phyloP scores from a whole-genome alignment of 1,139 yeast genomes.

The Diutina scorzettiae region DNA sequence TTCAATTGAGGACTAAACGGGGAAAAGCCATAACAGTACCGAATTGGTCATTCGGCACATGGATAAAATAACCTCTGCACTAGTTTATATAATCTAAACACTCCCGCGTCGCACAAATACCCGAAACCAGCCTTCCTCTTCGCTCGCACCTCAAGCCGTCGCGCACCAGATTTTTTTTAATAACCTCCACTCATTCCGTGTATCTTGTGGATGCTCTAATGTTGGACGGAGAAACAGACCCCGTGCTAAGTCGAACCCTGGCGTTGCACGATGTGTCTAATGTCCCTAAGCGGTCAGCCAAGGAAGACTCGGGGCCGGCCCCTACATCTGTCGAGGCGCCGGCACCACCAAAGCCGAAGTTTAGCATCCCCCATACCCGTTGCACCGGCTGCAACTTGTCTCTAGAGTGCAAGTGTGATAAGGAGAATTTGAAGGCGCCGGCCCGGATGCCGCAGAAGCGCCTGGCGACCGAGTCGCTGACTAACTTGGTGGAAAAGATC shows the following conservation, averaged over 20 bases:
- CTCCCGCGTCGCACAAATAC: no score
- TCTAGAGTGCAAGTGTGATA: slow-evolving; percentile 3
- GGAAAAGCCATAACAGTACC: no score
- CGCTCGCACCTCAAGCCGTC: no score
- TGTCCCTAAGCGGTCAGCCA: slow-evolving; percentile 3
- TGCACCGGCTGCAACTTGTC: slow-evolving; percentile 4
- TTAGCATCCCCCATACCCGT: slow-evolving; percentile 4
- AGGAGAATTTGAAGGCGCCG: slow-evolving; percentile 13
- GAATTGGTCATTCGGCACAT: no score
- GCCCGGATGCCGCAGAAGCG: slow-evolving; percentile 43
- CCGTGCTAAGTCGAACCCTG: background rate
- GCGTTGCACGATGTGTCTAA: slow-evolving; percentile 5
- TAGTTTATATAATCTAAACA: no score
- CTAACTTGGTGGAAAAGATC: slow-evolving; percentile 36
- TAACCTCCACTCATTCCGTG: background rate
- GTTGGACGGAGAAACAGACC: background rate
- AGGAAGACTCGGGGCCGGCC: background rate
- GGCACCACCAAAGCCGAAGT: slow-evolving; percentile 2
- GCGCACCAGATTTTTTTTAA: no score
- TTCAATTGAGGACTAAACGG: no score
- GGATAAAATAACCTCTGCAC: no score
- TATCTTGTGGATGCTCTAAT: background rate
- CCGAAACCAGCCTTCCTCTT: no score
- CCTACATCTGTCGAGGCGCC: background rate
- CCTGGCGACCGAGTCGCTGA: slow-evolving; percentile 44